phyloP scores from a whole-genome alignment of 805 yeast species.

The Ogataea dorogensis region DNA sequence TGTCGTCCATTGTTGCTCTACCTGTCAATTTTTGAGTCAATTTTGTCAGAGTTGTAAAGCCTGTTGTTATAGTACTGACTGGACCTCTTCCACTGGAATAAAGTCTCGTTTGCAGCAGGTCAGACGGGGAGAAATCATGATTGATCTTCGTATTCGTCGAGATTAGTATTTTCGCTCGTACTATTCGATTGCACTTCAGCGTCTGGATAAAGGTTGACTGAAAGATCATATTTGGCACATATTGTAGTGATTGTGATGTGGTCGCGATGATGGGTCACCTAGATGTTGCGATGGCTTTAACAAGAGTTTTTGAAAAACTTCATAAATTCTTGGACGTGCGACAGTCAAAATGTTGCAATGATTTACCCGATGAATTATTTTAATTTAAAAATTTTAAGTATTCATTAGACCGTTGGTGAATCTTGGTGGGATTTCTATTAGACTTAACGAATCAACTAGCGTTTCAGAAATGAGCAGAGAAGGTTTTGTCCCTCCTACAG shows the following conservation, averaged over 20 bases:
- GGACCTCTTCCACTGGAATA: background rate
- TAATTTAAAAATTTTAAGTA: no score
- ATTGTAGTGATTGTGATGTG: background rate
- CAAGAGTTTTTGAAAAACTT: background rate
- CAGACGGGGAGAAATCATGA: background rate
- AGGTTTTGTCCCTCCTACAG: slow-evolving; percentile 82
- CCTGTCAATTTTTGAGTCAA: background rate
- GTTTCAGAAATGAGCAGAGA: slow-evolving; percentile 58
- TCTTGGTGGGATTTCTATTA: background rate
- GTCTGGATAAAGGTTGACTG: background rate
- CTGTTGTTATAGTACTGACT: background rate
- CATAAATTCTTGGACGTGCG: slow-evolving; percentile 1
- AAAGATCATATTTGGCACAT: slow-evolving; percentile 1
- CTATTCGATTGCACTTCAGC: background rate
- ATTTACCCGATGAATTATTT: slow-evolving; percentile 1
- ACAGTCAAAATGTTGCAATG: background rate
- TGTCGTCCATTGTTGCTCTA: slow-evolving; percentile 2
- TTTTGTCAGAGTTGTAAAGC: background rate
- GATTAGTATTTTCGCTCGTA: slow-evolving; percentile 1
- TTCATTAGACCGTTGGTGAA: background rate
- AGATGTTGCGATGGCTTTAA: background rate
- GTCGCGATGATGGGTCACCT: no score
- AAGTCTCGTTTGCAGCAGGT: background rate
- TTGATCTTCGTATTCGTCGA: background rate
- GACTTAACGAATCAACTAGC: no score